phyloP scores from a whole-genome alignment of 805 yeast genomes.

The Tetrapisispora fleetii region DNA sequence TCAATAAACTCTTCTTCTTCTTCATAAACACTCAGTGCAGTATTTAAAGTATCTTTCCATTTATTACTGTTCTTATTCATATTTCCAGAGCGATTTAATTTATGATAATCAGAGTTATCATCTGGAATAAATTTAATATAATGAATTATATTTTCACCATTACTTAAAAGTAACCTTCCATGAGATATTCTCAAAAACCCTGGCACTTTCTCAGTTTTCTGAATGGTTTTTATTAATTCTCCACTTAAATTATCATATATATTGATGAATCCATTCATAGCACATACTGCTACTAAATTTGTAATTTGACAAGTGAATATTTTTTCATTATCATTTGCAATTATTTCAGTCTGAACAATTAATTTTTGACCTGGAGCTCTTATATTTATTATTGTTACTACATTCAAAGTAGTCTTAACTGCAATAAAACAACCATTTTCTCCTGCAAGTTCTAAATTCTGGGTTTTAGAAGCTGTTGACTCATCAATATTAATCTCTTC shows the following conservation, averaged over 20 bases:
- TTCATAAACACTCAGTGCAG: constrained; percentile 22
- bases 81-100: not conserved
- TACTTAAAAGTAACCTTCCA: constrained; percentile 24
- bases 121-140: constrained; percentile 22
- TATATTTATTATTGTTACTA: constrained; percentile 18
- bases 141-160: constrained; percentile 21
- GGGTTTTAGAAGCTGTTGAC: constrained; percentile 19
- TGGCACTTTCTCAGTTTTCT: constrained; percentile 25
- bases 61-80: constrained; percentile 13
- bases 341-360: constrained; percentile 12
- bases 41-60: constrained; percentile 22
- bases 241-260: constrained; percentile 26
- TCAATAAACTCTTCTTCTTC: constrained; percentile 17
- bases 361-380: constrained; percentile 15
- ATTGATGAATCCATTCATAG: constrained; percentile 20
- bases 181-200: constrained; percentile 25
- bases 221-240: constrained; percentile 22
- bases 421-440: constrained; percentile 28
- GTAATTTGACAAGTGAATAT: constrained; percentile 23
- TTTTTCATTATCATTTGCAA: constrained; percentile 17
- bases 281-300: constrained; percentile 23
- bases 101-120: constrained; percentile 5
- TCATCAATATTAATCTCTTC: constrained; percentile 22
- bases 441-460: constrained; percentile 21
- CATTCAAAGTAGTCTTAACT: constrained; percentile 15